Base-by-base conservation (phyloP, 192 early-diverging fungal genomes). In the Linnemannia zychae region DNA sequence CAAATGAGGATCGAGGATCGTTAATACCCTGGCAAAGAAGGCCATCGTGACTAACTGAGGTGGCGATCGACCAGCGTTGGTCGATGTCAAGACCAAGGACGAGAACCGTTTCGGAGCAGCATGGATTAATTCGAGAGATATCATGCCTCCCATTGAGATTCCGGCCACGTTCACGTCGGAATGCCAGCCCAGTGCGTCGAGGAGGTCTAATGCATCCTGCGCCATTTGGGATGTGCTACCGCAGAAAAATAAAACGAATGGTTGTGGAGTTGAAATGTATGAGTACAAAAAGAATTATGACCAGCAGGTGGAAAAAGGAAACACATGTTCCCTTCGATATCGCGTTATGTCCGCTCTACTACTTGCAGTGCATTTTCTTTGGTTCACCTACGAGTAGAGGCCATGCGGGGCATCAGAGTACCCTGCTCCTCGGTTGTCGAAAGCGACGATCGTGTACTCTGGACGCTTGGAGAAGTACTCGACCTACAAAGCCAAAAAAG, bases 341-440 rank as follows among this genome's bases (percentile, higher is more conserved):
- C n/a, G n/a, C n/a, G n/a, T n/a, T n/a, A n/a, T 11, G 24, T n/a
- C n/a, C 24, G 53, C 9, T 57, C 53, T 57, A 57, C 15, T 46
- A 12, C 36, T 46, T 22, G n/a, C n/a, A n/a, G 3, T n/a, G 18
- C 20, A 60, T 46, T 2, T 48, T 37, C 7, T 52, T 22, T 16
- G 18, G 22, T 16, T 16, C 6, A 40, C 66, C 80, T 84, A 90
- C 90, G 85, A 76, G 48, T 90, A 90, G 18, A 90, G 57, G 31
- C 88, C 88, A 1, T 49, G 12, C 3, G 90, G 91, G 74, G 90
- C 84, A 89, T 89, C 90, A 28, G 87, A 88, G 75, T 86, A 81
- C 11, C 96, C 96, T 57, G 90, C 90, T n/a, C 95, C 96, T 53
- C 95, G 89, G 90, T 97, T 97, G 74, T 97, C 96, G 74, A 96